Evolutionary conservation across 805 yeast species (phyloP).

Genomic region (Monosporozyma yasuniensis): DNA sequence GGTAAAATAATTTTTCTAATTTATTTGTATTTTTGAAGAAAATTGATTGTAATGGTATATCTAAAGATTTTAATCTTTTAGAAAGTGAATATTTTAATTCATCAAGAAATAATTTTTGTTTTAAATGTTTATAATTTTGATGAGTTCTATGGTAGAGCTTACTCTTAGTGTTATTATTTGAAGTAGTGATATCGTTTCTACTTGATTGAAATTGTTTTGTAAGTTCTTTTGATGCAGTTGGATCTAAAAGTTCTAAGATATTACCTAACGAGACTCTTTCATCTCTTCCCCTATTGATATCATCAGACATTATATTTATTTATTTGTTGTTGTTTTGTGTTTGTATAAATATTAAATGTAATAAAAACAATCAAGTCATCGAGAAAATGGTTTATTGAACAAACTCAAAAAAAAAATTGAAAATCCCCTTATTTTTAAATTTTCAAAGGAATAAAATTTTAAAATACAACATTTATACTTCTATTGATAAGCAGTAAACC

Average conservation of each 20-base stretch:
- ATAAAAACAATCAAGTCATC: not conserved
- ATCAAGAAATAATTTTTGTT: constrained; percentile 15
- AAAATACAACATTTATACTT: no score
- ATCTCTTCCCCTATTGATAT: not conserved
- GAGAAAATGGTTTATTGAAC: no score
- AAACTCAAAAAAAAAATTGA: no score
- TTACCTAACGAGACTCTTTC: constrained; percentile 11
- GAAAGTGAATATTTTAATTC: constrained; percentile 17
- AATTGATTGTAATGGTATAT: constrained; percentile 24
- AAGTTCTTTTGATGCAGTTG: constrained; percentile 21
- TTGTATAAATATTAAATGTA: no score
- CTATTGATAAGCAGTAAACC: no score
- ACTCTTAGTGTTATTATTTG: no score
- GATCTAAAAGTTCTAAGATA: constrained; percentile 24
- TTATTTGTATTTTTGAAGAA: constrained; percentile 35
- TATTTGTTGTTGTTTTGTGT: no score
- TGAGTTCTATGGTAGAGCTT: constrained; percentile 1
- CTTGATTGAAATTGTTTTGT: constrained; percentile 8
- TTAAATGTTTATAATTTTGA: constrained; percentile 4
- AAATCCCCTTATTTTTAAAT: no score
- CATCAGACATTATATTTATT: not conserved
- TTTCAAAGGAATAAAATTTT: no score
- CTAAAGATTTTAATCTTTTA: constrained; percentile 19
- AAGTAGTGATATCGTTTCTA: no score
- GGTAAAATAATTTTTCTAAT: constrained; percentile 74